Conservation (phyloP, 2,329 filamentous ascomycete species). For the Esteya vermicola region DNA sequence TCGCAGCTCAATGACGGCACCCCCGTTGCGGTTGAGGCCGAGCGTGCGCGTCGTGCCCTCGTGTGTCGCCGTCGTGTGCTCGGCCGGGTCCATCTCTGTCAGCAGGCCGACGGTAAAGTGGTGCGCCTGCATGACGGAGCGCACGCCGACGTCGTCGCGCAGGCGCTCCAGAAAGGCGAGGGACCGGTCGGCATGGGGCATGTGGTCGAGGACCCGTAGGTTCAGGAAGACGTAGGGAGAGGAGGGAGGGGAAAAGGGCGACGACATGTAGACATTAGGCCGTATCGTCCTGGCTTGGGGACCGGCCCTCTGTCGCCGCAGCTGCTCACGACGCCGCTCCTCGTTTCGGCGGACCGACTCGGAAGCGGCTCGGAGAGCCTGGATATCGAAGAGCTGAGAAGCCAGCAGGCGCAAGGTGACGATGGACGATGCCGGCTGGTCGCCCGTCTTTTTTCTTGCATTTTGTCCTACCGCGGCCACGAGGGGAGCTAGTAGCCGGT, state of each 20-base stretch:
- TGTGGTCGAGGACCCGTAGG: constrained; percentile 59
- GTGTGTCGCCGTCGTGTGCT: constrained; percentile 58
- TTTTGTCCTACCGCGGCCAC: background rate
- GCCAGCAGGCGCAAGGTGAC: constrained; percentile 16
- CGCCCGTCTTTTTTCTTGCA: background rate
- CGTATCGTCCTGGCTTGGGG: background rate
- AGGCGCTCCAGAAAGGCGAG: constrained; percentile 61
- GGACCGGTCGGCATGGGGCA: constrained; percentile 62
- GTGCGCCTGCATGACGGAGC: constrained; percentile 68
- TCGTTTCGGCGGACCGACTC: constrained; percentile 7
- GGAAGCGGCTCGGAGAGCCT: constrained; percentile 12
- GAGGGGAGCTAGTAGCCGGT: constrained; percentile 12
- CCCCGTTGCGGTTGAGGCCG: constrained; percentile 74
- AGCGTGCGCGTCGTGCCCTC: constrained; percentile 63
- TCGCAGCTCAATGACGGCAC: constrained; percentile 81
- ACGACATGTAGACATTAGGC: too few relatives aligned
- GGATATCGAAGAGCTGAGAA: constrained; percentile 12
- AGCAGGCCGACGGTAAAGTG: constrained; percentile 72
- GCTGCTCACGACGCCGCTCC: constrained; percentile 2
- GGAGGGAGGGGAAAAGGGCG: background rate
- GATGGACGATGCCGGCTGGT: too few relatives aligned
- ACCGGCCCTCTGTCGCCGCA: background rate
- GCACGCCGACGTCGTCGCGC: constrained; percentile 72
- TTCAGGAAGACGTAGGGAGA: constrained; percentile 57
- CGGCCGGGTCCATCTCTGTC: constrained; percentile 87